Base-by-base conservation (phyloP, 805 yeast genomes). In the Cyberlindnera nakhonratchasimensis region DNA sequence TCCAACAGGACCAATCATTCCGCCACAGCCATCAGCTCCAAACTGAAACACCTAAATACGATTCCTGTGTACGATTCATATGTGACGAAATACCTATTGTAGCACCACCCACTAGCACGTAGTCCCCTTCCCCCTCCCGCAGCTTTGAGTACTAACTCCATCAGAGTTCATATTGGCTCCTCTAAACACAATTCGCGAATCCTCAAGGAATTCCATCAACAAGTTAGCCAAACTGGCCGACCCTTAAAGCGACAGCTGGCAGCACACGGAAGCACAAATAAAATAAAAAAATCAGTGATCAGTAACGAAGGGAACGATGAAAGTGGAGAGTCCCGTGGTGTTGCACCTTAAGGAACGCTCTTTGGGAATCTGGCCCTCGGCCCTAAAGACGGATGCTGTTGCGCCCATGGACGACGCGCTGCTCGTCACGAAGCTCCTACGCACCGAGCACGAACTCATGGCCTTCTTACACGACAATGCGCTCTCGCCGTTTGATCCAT, bases 1-100 rank as follows among this genome's bases (percentile, higher is more conserved):
- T 10, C 42, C 59, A 16, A 38, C 45, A 11, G 37, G 44, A 2
- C 46, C 50, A 12, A 28, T 31, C 12, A 34, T 34, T n/a, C 36
- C 49, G 22, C 49, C 49, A 13, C 45, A 40, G 30, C 40, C 40
- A 36, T 18, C 26, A 16, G 36, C 23, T 22, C 21, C 17, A 13
- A n/a, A 10, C 20, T 33, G 23, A 30, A 18, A 4, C 5, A 6
- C 10, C 17, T 28, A 14, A 12, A 12, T 25, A 25, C 6, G 6
- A n/a, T n/a, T n/a, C n/a, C n/a, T n/a, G n/a, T n/a, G n/a, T n/a
- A n/a, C n/a, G n/a, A n/a, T n/a, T n/a, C n/a, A n/a, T n/a, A n/a
- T n/a, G n/a, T n/a, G n/a, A n/a, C n/a, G n/a, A n/a, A n/a, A n/a
- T n/a, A n/a, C n/a, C n/a, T n/a, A n/a, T n/a, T n/a, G n/a, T n/a